Evolutionary conservation across 768 basidiomycete genomes (phyloP), one percentile per base, ranked within the genome.

Genomic region (Astraeus odoratus): DNA sequence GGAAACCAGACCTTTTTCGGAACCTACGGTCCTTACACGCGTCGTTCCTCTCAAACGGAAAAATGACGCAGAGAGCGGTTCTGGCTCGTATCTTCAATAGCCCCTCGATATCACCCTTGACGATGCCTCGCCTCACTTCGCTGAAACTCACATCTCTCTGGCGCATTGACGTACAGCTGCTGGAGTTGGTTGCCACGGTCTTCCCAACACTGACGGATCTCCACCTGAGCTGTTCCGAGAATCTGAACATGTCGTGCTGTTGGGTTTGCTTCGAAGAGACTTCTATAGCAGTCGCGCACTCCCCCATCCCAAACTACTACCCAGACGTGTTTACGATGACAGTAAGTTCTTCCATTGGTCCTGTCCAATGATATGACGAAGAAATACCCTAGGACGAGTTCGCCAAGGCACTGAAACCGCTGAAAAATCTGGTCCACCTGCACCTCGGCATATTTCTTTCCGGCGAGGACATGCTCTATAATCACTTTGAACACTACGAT

Each of bases 381-480:
- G 36, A 24, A 43, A 29, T 46, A 31, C 42, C 26, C 15, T 40
- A 81, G 80, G 55, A 49, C 42, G 57, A 65, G 20, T 76, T 74
- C 40, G 71, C 68, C 7, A 62, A 51, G 8, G 68, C 67, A n/a
- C 58, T 81, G 16, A 61, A 60, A 50, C 65, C 76, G 15, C 67
- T 85, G 9, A 61, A 55, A 38, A 65, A 66, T 9, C 67, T 85
- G 8, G 58, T 65, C 13, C 59, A 73, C 46, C 68, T 86, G 13
- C 74, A 76, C 51, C 64, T 86, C 18, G 83, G 83, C 0, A 65
- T 85, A 38, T 80, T 77, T 54, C 73, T 86, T 16, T 84, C 82
- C 0, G 69, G 74, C 42, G 71, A 75, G 22, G 63, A 63, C 31
- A 59, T 81, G 45, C 57, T 82, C 16, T 67, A 72, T 44, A 53